Evolutionary conservation across 2,329 filamentous ascomycete species (phyloP).

Genomic region (Fusarium lateritium): DNA sequence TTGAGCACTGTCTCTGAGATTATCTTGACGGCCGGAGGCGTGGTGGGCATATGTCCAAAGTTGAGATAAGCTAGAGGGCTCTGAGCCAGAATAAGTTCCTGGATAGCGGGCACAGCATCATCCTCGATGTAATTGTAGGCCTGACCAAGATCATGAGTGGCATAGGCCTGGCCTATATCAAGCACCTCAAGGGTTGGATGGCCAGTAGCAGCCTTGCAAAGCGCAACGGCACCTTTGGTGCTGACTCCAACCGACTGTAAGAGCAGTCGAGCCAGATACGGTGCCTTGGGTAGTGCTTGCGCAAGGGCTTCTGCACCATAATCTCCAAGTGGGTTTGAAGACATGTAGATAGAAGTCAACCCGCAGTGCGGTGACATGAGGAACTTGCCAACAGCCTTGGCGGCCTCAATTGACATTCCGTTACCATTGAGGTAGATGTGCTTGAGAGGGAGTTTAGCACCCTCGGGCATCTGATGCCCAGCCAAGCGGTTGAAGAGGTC

Average conservation of each 20-base stretch:
- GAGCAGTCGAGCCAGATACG: constrained; percentile 54
- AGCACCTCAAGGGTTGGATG: constrained; percentile 56
- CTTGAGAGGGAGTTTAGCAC: constrained; percentile 51
- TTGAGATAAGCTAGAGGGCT: constrained; percentile 59
- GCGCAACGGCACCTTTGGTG: constrained; percentile 55
- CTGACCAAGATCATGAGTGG: constrained; percentile 61
- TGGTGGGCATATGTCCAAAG: constrained; percentile 57
- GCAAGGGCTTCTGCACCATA: constrained; percentile 52
- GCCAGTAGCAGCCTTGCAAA: constrained; percentile 56
- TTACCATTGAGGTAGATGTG: constrained; percentile 57
- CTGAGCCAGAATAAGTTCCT: constrained; percentile 52
- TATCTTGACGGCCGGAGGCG: constrained; percentile 47
- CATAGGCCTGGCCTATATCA: constrained; percentile 63
- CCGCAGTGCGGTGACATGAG: constrained; percentile 53
- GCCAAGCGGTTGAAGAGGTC: constrained; percentile 59
- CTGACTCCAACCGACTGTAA: constrained; percentile 62
- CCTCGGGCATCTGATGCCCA: constrained; percentile 48
- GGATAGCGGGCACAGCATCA: constrained; percentile 52
- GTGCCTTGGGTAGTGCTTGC: constrained; percentile 51
- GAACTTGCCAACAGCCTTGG: constrained; percentile 53
- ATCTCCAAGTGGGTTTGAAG: constrained; percentile 57
- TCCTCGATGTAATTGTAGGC: constrained; percentile 65
- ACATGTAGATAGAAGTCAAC: constrained; percentile 56
- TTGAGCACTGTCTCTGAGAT: constrained; percentile 51
- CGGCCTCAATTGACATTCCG: constrained; percentile 53